Percentiles rank a stretch among this genome's conserved stretches.
phyloP scores from a whole-genome alignment of 257 asterid species.

The Solanum pennellii region DNA sequence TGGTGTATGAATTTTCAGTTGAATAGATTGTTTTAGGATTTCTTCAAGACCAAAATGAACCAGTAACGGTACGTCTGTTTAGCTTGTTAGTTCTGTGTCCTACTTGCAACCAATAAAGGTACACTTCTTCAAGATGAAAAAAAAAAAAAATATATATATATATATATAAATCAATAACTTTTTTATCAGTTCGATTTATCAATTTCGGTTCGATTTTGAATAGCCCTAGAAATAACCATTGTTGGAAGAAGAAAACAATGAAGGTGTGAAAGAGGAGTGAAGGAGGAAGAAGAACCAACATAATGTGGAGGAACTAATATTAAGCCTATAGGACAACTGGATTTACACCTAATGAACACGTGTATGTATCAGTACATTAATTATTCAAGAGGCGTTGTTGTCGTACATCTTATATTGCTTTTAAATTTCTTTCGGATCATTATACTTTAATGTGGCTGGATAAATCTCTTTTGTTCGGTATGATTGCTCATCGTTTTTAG shows the following conservation, averaged over 20 bases:
- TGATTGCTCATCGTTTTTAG: too few species aligned
- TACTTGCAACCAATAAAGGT: not conserved
- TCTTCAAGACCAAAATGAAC: not conserved
- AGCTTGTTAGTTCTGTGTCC: not conserved
- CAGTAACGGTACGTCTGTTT: not conserved
- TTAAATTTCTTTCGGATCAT: too few species aligned
- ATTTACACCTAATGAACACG: not conserved
- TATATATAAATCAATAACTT: too few species aligned
- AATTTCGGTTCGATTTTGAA: too few species aligned
- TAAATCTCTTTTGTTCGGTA: too few species aligned
- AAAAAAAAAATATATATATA: too few species aligned
- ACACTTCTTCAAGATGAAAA: not conserved
- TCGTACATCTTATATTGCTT: not conserved
- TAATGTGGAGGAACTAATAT: not conserved
- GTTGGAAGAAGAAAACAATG: not conserved
- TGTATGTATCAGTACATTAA: not conserved
- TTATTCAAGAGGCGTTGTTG: not conserved
- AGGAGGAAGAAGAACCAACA: not conserved
- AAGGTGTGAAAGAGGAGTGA: not conserved
- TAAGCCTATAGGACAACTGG: not conserved
- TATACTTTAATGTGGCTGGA: too few species aligned
- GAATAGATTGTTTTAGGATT: slow-evolving; percentile 16
- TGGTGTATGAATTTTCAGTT: slow-evolving; percentile 72
- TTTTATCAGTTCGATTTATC: too few species aligned
- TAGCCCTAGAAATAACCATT: not conserved